Evolutionary conservation across 805 yeast genomes (phyloP).

Genomic region (Wickerhamiella lipophila): DNA sequence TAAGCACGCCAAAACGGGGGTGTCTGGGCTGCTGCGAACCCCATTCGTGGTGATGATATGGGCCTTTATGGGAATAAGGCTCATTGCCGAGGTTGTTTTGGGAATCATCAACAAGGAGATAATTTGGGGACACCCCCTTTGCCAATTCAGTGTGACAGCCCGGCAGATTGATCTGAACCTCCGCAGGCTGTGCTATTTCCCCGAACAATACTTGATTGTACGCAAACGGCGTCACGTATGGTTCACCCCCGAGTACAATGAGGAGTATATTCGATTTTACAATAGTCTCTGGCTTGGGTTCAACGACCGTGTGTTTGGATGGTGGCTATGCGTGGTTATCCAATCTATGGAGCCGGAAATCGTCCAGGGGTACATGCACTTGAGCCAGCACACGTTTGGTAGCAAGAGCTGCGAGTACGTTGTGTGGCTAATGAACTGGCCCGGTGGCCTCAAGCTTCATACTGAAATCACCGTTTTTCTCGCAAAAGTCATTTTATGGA

Average conservation of each 20-base stretch:
- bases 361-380: conserved; percentile 20
- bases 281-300: conserved; percentile 78
- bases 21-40: background rate
- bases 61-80: background rate
- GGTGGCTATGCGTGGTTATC: conserved; percentile 40
- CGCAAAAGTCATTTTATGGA: conserved; percentile 81
- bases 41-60: background rate
- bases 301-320: conserved; percentile 72
- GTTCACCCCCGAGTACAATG: conserved; percentile 33
- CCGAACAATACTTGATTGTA: conserved; percentile 58
- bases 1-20: conserved; percentile 2
- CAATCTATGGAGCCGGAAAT: conserved; percentile 29
- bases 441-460: conserved; percentile 88
- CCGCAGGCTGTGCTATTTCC: conserved; percentile 65
- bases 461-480: conserved; percentile 72
- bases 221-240: conserved; percentile 32
- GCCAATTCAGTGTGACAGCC: conserved; percentile 36
- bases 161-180: conserved; percentile 69
- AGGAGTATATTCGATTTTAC: conserved; percentile 49
- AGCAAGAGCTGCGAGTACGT: conserved; percentile 39
- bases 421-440: conserved; percentile 70
- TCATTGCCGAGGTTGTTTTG: background rate
- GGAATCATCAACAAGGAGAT: conserved; percentile 10
- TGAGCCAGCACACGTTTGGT: conserved; percentile 35
- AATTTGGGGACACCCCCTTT: conserved; percentile 12